Evolutionary conservation across 352 stramenopile genomes (phyloP).

Genomic region (Pythium folliculosum): DNA sequence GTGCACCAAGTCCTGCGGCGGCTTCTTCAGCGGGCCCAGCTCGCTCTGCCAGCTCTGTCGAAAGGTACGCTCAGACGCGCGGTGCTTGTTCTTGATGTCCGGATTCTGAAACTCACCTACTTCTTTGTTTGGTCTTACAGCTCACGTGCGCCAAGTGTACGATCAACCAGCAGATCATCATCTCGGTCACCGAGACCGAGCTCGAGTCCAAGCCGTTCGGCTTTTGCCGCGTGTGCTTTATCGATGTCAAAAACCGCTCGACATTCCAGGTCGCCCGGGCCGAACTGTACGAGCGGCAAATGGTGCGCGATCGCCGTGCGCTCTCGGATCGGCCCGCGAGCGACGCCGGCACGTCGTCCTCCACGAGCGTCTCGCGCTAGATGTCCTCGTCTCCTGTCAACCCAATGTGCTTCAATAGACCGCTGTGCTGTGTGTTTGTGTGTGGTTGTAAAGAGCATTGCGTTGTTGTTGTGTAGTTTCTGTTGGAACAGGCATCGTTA

Average conservation of each 20-base stretch:
- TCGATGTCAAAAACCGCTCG: slow-evolving; percentile 22
- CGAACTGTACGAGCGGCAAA: slow-evolving; percentile 20
- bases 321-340: slow-evolving; percentile 13
- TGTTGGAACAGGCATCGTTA: no score
- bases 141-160: slow-evolving; percentile 28
- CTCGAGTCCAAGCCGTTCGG: slow-evolving; percentile 20
- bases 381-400: not conserved
- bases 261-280: slow-evolving; percentile 19
- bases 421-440: not conserved
- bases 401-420: not conserved
- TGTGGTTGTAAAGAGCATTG: no score
- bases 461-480: no score
- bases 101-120: not conserved
- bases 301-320: slow-evolving; percentile 9
- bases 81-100: not conserved
- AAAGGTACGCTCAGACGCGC: slow-evolving; percentile 4
- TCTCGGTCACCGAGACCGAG: slow-evolving; percentile 15
- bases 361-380: not conserved
- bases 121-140: not conserved
- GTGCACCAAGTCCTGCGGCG: slow-evolving; percentile 18
- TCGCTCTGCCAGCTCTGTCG: slow-evolving; percentile 26
- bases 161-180: slow-evolving; percentile 24
- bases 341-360: slow-evolving; percentile 13
- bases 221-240: slow-evolving; percentile 25
- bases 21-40: slow-evolving; percentile 17